Evolutionary conservation across 116 monocot genomes (phyloP).

Genomic region (Cymodocea nodosa): DNA sequence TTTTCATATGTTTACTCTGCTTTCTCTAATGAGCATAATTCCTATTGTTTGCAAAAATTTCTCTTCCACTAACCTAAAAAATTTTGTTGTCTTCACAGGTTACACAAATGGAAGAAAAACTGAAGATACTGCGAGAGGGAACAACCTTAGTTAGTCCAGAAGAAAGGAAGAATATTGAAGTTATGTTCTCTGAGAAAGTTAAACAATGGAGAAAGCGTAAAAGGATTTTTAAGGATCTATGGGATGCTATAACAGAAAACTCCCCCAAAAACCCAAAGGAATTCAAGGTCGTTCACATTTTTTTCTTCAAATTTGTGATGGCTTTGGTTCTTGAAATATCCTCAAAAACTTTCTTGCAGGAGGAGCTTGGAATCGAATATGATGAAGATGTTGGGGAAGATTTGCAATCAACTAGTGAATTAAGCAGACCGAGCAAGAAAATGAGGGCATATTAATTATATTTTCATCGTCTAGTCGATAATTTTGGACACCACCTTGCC

Average conservation of each 20-base stretch:
- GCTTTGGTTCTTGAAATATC: neutral
- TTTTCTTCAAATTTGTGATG: neutral
- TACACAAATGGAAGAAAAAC: slow-evolving; percentile 54
- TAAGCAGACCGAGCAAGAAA: slow-evolving; percentile 32
- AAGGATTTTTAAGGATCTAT: slow-evolving; percentile 86
- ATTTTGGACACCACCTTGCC: too few relatives aligned
- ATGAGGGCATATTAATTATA: slow-evolving; percentile 9
- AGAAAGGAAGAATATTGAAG: slow-evolving; percentile 69
- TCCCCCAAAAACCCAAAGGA: slow-evolving; percentile 76
- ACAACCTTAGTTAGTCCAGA: slow-evolving; percentile 66
- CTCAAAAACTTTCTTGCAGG: slow-evolving; percentile 30
- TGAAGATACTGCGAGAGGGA: slow-evolving; percentile 56
- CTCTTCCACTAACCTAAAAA: too few relatives aligned
- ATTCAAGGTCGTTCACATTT: slow-evolving; percentile 40
- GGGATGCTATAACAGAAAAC: slow-evolving; percentile 89
- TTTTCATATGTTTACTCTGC: too few relatives aligned
- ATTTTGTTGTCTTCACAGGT: slow-evolving; percentile 24
- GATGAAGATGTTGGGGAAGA: slow-evolving; percentile 86
- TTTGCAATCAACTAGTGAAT: slow-evolving; percentile 53
- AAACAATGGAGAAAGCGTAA: slow-evolving; percentile 89
- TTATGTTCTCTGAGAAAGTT: slow-evolving; percentile 49
- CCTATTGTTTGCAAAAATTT: too few relatives aligned
- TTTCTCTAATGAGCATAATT: too few relatives aligned
- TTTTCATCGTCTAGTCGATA: neutral
- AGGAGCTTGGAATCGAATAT: slow-evolving; percentile 86